Percentiles rank a stretch among this genome's conserved stretches.
These are phyloP conservation scores for Symmetrospora coprosmae DNA, from an alignment of 768 basidiomycete genomes.

Conservation along the genomic window DNA sequence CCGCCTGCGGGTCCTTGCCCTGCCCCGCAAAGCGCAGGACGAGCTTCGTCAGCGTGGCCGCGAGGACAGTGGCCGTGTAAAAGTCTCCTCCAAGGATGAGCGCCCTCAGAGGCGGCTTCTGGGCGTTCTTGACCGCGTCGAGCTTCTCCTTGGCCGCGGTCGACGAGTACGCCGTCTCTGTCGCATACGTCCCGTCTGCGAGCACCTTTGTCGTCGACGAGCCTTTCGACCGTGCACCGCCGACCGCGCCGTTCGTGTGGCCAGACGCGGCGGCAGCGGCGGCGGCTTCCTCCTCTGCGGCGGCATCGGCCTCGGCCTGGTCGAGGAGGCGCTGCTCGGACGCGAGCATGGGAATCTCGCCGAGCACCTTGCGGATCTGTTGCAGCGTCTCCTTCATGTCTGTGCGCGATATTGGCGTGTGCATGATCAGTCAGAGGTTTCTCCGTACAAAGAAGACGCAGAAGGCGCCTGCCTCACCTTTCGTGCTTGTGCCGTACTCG, in stretches of 20 bases:
- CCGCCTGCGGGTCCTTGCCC: slow-evolving; percentile 42
- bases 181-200: slow-evolving; percentile 95
- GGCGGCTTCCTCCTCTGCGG: slow-evolving; percentile 39
- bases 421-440: background rate
- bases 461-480: slow-evolving; percentile 38
- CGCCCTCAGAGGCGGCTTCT: slow-evolving; percentile 81
- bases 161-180: slow-evolving; percentile 72
- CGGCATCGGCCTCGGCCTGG: slow-evolving; percentile 52
- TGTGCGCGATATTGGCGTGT: background rate
- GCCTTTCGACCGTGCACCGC: slow-evolving; percentile 46
- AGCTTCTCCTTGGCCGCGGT: slow-evolving; percentile 40
- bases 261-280: slow-evolving; percentile 32
- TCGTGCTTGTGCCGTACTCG: slow-evolving; percentile 60
- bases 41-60: slow-evolving; percentile 76
- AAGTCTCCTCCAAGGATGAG: slow-evolving; percentile 89
- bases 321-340: slow-evolving; percentile 48
- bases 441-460: background rate
- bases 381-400: slow-evolving; percentile 62
- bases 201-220: slow-evolving; percentile 50
- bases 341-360: slow-evolving; percentile 83
- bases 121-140: slow-evolving; percentile 69
- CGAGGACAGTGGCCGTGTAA: slow-evolving; percentile 85
- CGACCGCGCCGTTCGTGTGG: background rate
- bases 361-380: slow-evolving; percentile 69
- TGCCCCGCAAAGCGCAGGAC: slow-evolving; percentile 58